Evolutionary conservation across 1,284 basidiomycete genomes (phyloP).

Genomic region (Inonotus obliquus): DNA sequence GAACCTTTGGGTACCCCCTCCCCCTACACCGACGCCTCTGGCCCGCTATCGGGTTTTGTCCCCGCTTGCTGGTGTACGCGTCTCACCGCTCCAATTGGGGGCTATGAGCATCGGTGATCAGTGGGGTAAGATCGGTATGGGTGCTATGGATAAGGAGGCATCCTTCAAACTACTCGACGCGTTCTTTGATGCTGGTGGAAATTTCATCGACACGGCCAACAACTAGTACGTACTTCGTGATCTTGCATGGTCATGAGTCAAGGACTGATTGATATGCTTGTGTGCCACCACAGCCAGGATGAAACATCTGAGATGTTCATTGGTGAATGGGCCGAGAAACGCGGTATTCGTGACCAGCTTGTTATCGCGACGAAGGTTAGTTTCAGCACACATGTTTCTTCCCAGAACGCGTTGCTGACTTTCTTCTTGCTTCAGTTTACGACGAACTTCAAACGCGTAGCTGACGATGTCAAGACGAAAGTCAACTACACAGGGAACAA

Average conservation of each 20-base stretch:
- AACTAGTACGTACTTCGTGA: conserved; percentile 24
- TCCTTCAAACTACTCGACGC: conserved; percentile 24
- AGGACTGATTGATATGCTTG: background rate
- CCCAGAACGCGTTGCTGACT: conserved; percentile 35
- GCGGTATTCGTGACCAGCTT: conserved; percentile 38
- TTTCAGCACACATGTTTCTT: conserved; percentile 21
- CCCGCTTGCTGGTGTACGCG: conserved; percentile 15
- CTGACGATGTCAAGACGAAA: conserved; percentile 23
- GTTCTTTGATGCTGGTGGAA: conserved; percentile 21
- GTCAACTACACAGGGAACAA: conserved; percentile 34
- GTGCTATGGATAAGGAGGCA: conserved; percentile 15
- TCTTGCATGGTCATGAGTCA: background rate
- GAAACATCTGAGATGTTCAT: conserved; percentile 30
- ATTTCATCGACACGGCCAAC: conserved; percentile 30
- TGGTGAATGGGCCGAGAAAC: conserved; percentile 40
- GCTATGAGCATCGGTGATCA: conserved; percentile 43
- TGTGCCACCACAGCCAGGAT: conserved; percentile 30
- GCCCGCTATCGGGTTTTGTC: conserved; percentile 16
- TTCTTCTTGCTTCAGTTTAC: conserved; percentile 30
- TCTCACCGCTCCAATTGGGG: conserved; percentile 46
- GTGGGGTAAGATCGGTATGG: conserved; percentile 26
- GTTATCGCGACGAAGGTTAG: conserved; percentile 39
- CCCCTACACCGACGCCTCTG: conserved; percentile 1
- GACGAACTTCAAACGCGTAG: conserved; percentile 25
- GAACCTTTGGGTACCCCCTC: conserved; percentile 2